phyloP scores from a whole-genome alignment of 2,329 filamentous ascomycete genomes.

The Fusarium coicis region DNA sequence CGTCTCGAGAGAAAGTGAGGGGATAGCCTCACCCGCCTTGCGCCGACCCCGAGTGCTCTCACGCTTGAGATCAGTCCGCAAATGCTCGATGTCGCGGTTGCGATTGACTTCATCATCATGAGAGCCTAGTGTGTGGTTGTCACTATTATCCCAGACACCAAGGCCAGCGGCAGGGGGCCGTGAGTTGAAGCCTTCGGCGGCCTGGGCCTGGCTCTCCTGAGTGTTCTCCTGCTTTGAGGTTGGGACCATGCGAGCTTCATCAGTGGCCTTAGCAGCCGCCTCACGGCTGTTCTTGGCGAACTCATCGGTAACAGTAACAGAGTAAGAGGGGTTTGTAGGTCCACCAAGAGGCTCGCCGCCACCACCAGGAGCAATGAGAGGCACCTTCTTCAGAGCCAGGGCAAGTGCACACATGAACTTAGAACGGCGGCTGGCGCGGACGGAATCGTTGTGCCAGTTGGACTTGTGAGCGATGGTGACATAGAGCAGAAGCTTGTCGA shows the following conservation, averaged over 20 bases:
- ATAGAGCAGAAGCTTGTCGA: slow-evolving; percentile 87
- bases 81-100: slow-evolving; percentile 52
- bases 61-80: slow-evolving; percentile 53
- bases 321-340: slow-evolving; percentile 82
- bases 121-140: slow-evolving; percentile 40
- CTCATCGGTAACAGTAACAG: slow-evolving; percentile 77
- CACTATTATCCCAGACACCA: slow-evolving; percentile 40
- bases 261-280: slow-evolving; percentile 68
- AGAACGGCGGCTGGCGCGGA: slow-evolving; percentile 83
- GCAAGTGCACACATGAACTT: slow-evolving; percentile 98
- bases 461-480: slow-evolving; percentile 92
- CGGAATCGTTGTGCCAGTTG: slow-evolving; percentile 87
- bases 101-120: slow-evolving; percentile 50
- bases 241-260: slow-evolving; percentile 74
- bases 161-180: slow-evolving; percentile 45
- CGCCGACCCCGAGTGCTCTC: slow-evolving; percentile 62
- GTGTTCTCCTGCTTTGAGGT: slow-evolving; percentile 43
- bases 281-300: slow-evolving; percentile 73
- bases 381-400: slow-evolving; percentile 84
- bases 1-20: slow-evolving; percentile 47
- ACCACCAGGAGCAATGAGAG: slow-evolving; percentile 84
- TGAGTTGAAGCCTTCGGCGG: slow-evolving; percentile 58
- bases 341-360: slow-evolving; percentile 70
- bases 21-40: slow-evolving; percentile 59
- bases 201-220: slow-evolving; percentile 55